phyloP scores from a whole-genome alignment of 2,329 filamentous ascomycete species.

The Xylaria sp. region DNA sequence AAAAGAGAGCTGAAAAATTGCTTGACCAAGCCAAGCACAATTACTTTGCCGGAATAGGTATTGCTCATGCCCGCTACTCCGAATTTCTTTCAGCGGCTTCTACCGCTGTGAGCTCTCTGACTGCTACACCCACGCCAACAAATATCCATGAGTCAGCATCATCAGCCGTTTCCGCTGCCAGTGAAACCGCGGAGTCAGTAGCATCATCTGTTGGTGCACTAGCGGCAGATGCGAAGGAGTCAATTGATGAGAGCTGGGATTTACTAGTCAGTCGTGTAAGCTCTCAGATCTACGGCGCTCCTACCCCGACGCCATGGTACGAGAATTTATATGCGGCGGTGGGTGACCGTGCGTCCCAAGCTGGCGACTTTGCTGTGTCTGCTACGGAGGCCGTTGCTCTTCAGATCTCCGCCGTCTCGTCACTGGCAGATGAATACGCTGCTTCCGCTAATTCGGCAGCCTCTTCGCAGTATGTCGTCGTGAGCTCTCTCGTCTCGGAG shows the following conservation, averaged over 20 bases:
- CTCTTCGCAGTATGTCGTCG: slow-evolving; percentile 72
- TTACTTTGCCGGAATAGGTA: slow-evolving; percentile 81
- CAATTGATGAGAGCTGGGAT: slow-evolving; percentile 67
- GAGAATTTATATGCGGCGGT: slow-evolving; percentile 59
- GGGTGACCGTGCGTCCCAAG: slow-evolving; percentile 49
- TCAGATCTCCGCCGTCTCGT: slow-evolving; percentile 42
- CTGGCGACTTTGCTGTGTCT: slow-evolving; percentile 45
- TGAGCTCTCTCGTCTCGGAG: slow-evolving; percentile 79
- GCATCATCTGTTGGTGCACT: slow-evolving; percentile 60
- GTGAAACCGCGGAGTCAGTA: slow-evolving; percentile 59
- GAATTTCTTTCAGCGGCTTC: slow-evolving; percentile 79
- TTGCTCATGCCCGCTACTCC: slow-evolving; percentile 82
- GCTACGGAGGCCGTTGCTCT: slow-evolving; percentile 48
- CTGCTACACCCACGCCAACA: slow-evolving; percentile 69
- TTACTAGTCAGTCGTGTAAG: slow-evolving; percentile 71
- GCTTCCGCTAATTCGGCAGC: slow-evolving; percentile 71
- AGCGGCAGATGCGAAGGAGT: slow-evolving; percentile 53
- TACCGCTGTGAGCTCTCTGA: slow-evolving; percentile 69
- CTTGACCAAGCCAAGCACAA: slow-evolving; percentile 70
- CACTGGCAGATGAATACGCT: slow-evolving; percentile 63
- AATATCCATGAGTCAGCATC: slow-evolving; percentile 60
- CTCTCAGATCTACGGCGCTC: slow-evolving; percentile 74
- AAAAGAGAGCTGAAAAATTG: slow-evolving; percentile 64
- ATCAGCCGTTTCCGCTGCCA: slow-evolving; percentile 58
- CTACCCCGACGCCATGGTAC: slow-evolving; percentile 68